These are phyloP conservation scores for Trichothecium sympodiale DNA, from an alignment of 2,329 filamentous ascomycete species.

Conservation along the genomic window DNA sequence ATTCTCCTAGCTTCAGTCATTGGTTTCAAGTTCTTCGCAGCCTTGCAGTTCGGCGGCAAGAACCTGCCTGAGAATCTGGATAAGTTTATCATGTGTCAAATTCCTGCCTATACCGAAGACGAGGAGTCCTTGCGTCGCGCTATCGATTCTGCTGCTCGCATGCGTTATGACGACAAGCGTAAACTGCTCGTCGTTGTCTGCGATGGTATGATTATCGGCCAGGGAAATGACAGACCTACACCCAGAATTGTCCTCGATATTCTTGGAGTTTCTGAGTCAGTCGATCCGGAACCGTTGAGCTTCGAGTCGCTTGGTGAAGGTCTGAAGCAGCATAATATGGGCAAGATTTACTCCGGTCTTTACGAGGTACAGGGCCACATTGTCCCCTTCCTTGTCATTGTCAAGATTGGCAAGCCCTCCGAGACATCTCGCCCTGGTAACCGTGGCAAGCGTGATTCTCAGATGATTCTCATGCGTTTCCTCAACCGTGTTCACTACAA, in stretches of 20 bases:
- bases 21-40: slow-evolving; percentile 92
- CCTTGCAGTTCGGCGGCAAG: slow-evolving; percentile 85
- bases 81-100: slow-evolving; percentile 97
- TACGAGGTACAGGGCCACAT: slow-evolving; percentile 98
- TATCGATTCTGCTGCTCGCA: slow-evolving; percentile 88
- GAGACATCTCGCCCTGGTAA: slow-evolving; percentile 93
- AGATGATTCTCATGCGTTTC: slow-evolving; percentile 98
- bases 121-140: slow-evolving; percentile 94
- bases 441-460: slow-evolving; percentile 97
- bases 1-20: slow-evolving; percentile 72
- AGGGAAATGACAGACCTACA: slow-evolving; percentile 92
- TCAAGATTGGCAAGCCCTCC: slow-evolving; percentile 96
- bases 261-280: slow-evolving; percentile 82
- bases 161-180: slow-evolving; percentile 97
- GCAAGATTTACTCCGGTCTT: slow-evolving; percentile 92
- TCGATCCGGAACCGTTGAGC: slow-evolving; percentile 90
- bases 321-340: slow-evolving; percentile 98
- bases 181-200: slow-evolving; percentile 89
- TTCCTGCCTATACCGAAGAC: slow-evolving; percentile 95
- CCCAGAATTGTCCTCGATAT: slow-evolving; percentile 95
- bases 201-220: slow-evolving; percentile 98
- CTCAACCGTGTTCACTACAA: slow-evolving; percentile 99
- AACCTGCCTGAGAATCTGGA: slow-evolving; percentile 91
- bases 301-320: slow-evolving; percentile 95
- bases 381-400: slow-evolving; percentile 90